Percentiles rank a stretch among this genome's conserved stretches.
Conservation (phyloP, 768 basidiomycete genomes). For the Trametes sanguinea region DNA sequence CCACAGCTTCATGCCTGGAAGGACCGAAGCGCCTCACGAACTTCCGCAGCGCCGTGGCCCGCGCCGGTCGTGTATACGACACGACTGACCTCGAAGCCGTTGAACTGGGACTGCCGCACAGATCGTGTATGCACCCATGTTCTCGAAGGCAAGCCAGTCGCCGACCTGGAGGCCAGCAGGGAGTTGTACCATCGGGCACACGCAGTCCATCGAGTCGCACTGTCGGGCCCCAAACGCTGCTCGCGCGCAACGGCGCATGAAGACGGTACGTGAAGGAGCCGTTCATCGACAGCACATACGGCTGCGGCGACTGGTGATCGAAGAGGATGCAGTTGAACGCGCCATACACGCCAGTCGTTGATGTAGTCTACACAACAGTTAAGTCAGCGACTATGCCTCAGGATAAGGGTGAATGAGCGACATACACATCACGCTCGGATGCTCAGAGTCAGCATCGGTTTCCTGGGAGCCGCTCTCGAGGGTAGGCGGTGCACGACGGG, state of each 20-base stretch:
- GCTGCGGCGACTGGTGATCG: conserved; percentile 82
- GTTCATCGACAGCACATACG: conserved; percentile 72
- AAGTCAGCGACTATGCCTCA: not conserved
- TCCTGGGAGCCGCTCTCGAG: conserved; percentile 32
- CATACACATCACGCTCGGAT: conserved; percentile 88
- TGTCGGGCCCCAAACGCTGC: conserved; percentile 98
- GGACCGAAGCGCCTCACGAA: conserved; percentile 49
- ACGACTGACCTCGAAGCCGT: conserved; percentile 81
- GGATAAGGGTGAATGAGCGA: conserved; percentile 30
- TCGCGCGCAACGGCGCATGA: conserved; percentile 46
- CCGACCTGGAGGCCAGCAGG: conserved; percentile 80
- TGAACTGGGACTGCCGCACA: conserved; percentile 97
- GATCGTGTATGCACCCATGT: conserved; percentile 99
- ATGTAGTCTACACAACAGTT: conserved; percentile 75
- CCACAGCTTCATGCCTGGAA: conserved; percentile 40
- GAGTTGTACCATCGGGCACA: conserved; percentile 62
- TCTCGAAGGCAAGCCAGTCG: conserved; percentile 97
- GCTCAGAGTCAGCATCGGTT: conserved; percentile 35
- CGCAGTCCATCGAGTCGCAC: conserved; percentile 96
- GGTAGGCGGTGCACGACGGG: conserved; percentile 65
- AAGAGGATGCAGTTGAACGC: conserved; percentile 97
- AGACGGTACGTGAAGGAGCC: conserved; percentile 60
- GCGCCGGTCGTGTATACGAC: conserved; percentile 77
- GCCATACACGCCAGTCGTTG: conserved; percentile 98
- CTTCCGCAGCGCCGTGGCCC: conserved; percentile 50